Conservation (phyloP, 257 asterid genomes). For the Solanum medicagineum region DNA sequence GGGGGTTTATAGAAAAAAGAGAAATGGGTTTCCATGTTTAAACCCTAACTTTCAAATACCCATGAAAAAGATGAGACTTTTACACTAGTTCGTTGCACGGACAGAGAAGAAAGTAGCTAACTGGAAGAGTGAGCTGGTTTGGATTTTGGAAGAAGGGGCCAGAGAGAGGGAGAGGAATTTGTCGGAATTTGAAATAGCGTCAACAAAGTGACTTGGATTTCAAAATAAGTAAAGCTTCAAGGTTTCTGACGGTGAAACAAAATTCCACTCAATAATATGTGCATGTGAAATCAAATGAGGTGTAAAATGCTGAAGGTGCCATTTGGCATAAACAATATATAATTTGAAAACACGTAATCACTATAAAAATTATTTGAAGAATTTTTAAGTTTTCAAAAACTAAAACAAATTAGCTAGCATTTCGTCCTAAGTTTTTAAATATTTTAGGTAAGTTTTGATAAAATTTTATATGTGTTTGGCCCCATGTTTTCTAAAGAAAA, state of each 20-base stretch:
- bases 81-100: background rate
- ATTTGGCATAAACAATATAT: too few relatives aligned
- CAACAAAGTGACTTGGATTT: background rate
- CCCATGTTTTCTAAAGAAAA: too few relatives aligned
- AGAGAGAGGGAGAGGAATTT: background rate
- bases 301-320: too few relatives aligned
- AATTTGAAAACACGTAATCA: too few relatives aligned
- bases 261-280: too few relatives aligned
- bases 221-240: background rate
- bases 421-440: too few relatives aligned
- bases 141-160: background rate
- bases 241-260: background rate
- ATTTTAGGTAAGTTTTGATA: too few relatives aligned
- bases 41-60: background rate
- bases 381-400: too few relatives aligned
- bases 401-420: too few relatives aligned
- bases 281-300: too few relatives aligned
- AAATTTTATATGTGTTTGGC: too few relatives aligned
- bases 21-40: background rate
- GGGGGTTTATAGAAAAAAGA: background rate
- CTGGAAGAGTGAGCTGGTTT: background rate
- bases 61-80: background rate
- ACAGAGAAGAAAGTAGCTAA: background rate
- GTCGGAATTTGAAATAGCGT: background rate
- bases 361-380: too few relatives aligned